Evolutionary conservation across 495 filamentous ascomycete species (phyloP).

Genomic region (Hyaloscypha bicolor): DNA sequence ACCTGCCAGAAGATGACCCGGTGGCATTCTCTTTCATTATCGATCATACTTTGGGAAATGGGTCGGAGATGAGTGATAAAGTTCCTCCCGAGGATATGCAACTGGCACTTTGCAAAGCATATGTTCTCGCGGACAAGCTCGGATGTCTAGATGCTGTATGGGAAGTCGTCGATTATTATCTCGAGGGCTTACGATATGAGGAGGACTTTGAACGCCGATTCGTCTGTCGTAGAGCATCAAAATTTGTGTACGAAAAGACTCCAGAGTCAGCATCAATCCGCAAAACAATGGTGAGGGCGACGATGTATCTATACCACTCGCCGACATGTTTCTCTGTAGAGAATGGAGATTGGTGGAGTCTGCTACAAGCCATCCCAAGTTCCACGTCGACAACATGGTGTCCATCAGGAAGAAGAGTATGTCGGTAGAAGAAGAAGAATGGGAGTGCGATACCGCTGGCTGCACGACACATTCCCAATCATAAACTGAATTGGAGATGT

Average conservation of each 20-base stretch:
- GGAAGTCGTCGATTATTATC: neutral
- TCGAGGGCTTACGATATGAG: no score
- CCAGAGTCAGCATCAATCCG: neutral
- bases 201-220: neutral
- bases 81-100: neutral
- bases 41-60: neutral
- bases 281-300: neutral
- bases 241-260: neutral
- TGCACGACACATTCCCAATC: no score
- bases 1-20: slow-evolving; percentile 8
- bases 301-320: neutral
- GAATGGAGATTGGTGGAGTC: neutral
- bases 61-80: neutral
- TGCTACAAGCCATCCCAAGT: neutral
- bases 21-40: neutral
- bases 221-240: neutral
- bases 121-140: neutral
- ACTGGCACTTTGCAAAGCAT: neutral
- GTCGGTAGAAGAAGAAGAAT: neutral
- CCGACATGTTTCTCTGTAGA: neutral
- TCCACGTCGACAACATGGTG: neutral
- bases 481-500: no score
- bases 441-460: no score
- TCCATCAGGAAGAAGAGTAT: neutral
- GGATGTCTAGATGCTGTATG: neutral